phyloP scores from a whole-genome alignment of 1,139 yeast genomes.

The Trichomonascaceae sp. region DNA sequence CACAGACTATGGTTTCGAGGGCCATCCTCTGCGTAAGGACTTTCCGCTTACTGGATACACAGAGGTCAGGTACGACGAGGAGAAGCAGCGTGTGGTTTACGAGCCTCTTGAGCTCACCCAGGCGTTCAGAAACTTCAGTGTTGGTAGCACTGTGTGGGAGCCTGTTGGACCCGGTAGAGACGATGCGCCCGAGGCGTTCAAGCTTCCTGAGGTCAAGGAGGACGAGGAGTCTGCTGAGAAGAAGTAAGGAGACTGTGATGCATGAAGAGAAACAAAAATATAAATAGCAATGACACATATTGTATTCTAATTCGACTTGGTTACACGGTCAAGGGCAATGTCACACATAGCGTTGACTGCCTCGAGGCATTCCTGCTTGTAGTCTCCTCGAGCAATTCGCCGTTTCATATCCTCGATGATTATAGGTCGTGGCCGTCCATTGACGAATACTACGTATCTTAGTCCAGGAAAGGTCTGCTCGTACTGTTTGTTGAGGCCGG shows the following conservation, averaged over 20 bases:
- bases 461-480: constrained; percentile 69
- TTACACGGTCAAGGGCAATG: constrained; percentile 66
- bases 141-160: constrained; percentile 84
- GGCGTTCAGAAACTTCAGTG: constrained; percentile 84
- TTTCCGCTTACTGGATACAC: constrained; percentile 90
- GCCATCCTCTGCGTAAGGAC: constrained; percentile 84
- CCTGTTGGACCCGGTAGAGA: constrained; percentile 84
- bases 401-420: constrained; percentile 54
- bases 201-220: constrained; percentile 71
- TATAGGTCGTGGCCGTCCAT: constrained; percentile 56
- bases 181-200: constrained; percentile 67
- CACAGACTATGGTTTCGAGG: constrained; percentile 90
- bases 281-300: neutral
- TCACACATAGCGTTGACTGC: constrained; percentile 85
- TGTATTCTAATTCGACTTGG: constrained; percentile 7
- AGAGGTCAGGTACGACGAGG: constrained; percentile 82
- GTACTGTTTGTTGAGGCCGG: constrained; percentile 44
- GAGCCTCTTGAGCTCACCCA: constrained; percentile 86
- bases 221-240: constrained; percentile 32
- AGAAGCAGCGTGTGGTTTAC: constrained; percentile 77
- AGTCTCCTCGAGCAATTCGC: constrained; percentile 45
- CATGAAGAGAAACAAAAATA: neutral
- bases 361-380: constrained; percentile 40
- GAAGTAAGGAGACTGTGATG: constrained; percentile 18
- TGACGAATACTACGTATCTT: constrained; percentile 81